phyloP scores from a whole-genome alignment of 1,284 basidiomycete species.

The Mycosarcoma mackinlayi region DNA sequence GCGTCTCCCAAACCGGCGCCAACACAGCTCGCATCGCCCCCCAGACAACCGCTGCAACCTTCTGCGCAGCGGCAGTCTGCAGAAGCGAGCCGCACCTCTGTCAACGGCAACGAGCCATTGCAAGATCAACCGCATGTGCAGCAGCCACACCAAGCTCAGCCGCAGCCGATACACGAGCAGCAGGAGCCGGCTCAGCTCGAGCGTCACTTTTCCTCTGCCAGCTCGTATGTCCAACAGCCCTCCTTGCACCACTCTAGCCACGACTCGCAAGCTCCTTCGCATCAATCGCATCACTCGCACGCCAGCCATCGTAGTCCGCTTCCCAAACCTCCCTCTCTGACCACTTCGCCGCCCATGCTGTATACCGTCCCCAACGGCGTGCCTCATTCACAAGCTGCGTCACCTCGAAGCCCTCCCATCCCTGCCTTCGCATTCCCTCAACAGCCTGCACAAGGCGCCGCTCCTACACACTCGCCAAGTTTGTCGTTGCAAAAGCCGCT shows the following conservation, averaged over 20 bases:
- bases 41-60: constrained; percentile 3
- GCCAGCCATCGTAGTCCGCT: constrained; percentile 35
- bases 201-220: constrained; percentile 47
- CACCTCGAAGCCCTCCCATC: constrained; percentile 11
- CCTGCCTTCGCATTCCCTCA: constrained; percentile 15
- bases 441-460: background rate
- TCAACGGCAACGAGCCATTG: background rate
- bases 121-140: background rate
- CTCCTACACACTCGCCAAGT: background rate
- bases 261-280: constrained; percentile 24
- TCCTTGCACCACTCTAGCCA: constrained; percentile 12
- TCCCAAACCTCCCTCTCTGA: constrained; percentile 27
- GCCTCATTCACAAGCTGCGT: constrained; percentile 1
- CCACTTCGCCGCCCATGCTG: constrained; percentile 12
- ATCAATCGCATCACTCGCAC: constrained; percentile 19
- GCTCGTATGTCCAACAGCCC: constrained; percentile 39
- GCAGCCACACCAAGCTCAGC: background rate
- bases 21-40: background rate
- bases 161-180: constrained; percentile 7
- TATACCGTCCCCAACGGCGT: constrained; percentile 8
- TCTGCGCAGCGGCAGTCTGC: background rate
- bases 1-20: background rate
- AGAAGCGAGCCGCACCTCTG: background rate
- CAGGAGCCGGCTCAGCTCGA: constrained; percentile 35
- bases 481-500: constrained; percentile 4